Evolutionary conservation across 179 eudicot species (phyloP).

Genomic region (Corrigiola litoralis): DNA sequence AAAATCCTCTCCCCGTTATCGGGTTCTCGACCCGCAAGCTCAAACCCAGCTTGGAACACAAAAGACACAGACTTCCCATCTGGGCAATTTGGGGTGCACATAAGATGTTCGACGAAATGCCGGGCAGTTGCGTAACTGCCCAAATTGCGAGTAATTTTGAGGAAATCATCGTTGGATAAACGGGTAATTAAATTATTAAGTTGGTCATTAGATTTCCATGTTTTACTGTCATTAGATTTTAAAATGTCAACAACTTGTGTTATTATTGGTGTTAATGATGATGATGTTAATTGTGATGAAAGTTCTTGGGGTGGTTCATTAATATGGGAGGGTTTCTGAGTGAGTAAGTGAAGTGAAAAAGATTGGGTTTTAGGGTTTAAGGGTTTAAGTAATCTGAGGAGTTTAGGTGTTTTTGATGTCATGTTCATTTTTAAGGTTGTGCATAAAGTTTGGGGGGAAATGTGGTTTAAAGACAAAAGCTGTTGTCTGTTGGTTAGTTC

Average conservation of each 20-base stretch:
- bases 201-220: slow-evolving; percentile 32
- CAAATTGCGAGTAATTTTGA: slow-evolving; percentile 42
- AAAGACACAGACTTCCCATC: slow-evolving; percentile 26
- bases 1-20: slow-evolving; percentile 22
- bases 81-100: slow-evolving; percentile 16
- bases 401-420: slow-evolving; percentile 9
- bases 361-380: slow-evolving; percentile 17
- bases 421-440: slow-evolving; percentile 13
- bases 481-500: too few species aligned
- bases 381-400: slow-evolving; percentile 22
- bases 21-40: slow-evolving; percentile 41
- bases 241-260: slow-evolving; percentile 37
- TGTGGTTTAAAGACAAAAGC: not conserved
- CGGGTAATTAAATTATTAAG: slow-evolving; percentile 33
- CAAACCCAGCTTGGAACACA: slow-evolving; percentile 50
- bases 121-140: slow-evolving; percentile 34
- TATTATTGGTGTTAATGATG: slow-evolving; percentile 13
- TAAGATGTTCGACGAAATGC: slow-evolving; percentile 35
- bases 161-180: slow-evolving; percentile 19
- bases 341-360: slow-evolving; percentile 23
- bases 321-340: slow-evolving; percentile 6
- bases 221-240: slow-evolving; percentile 26
- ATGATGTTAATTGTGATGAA: slow-evolving; percentile 2
- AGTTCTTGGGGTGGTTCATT: not conserved
- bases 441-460: not conserved